Percentiles rank a stretch among this genome's conserved stretches.
Evolutionary conservation across 495 filamentous ascomycete genomes (phyloP).

Genomic region (Annulohypoxylon maeteangense): DNA sequence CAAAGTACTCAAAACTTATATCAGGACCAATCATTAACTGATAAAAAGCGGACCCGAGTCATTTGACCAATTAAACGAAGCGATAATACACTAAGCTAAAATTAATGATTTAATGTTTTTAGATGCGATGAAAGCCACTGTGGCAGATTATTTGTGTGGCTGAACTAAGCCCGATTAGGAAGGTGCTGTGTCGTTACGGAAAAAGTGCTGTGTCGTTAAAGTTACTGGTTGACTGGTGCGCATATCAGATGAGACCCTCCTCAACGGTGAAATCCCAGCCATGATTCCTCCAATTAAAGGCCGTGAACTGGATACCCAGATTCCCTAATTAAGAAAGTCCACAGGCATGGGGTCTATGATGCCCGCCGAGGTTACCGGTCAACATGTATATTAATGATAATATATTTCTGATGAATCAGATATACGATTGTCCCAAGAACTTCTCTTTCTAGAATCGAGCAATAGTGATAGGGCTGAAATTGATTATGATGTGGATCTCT

Average conservation of each 20-base stretch:
- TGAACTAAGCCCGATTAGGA: too few species aligned
- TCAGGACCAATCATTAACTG: too few species aligned
- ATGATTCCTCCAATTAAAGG: constrained; percentile 34
- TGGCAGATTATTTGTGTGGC: too few species aligned
- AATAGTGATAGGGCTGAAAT: background rate
- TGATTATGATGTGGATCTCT: background rate
- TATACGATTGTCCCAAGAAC: background rate
- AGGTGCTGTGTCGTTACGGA: too few species aligned
- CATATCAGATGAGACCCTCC: constrained; percentile 8
- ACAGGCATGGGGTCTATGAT: constrained; percentile 1
- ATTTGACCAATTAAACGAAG: too few species aligned
- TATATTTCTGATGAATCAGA: background rate
- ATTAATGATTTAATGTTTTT: too few species aligned
- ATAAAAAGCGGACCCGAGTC: too few species aligned
- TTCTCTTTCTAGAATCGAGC: constrained; percentile 6
- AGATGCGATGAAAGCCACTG: too few species aligned
- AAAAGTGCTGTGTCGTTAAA: too few species aligned
- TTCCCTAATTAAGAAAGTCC: constrained; percentile 13
- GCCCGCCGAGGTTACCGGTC: background rate
- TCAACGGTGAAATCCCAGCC: constrained; percentile 10
- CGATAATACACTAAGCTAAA: too few species aligned
- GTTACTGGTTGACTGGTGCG: constrained; percentile 6
- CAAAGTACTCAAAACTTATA: too few species aligned
- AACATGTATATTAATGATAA: constrained; percentile 4
- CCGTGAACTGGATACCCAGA: background rate